Evolutionary conservation across 2,329 filamentous ascomycete species (phyloP).

Genomic region (Drechslerella coelobrocha): DNA sequence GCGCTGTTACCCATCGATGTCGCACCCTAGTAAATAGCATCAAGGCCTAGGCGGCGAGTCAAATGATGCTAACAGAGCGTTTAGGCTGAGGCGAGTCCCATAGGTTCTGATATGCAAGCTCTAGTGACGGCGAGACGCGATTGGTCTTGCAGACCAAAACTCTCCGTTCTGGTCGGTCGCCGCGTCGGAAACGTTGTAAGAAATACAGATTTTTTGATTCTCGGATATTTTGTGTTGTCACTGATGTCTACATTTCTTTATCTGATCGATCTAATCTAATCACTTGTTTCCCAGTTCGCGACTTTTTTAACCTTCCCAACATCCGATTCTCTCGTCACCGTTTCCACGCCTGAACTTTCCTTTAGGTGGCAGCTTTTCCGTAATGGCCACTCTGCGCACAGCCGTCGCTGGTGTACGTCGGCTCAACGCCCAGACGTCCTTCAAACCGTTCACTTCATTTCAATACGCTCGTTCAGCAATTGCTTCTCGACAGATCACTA

Average conservation of each 20-base stretch:
- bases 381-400: constrained; percentile 34
- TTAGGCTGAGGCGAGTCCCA: neutral
- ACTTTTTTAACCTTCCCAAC: neutral
- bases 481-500: constrained; percentile 20
- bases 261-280: constrained; percentile 46
- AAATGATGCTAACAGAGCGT: neutral
- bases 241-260: neutral
- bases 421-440: constrained; percentile 8
- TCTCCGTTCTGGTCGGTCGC: too few species aligned
- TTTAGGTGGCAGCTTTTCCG: neutral
- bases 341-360: neutral
- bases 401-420: constrained; percentile 26
- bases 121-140: neutral
- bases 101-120: neutral
- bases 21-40: constrained; percentile 19
- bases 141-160: too few species aligned
- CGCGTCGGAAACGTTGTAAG: neutral
- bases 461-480: constrained; percentile 22
- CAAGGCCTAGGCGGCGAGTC: constrained; percentile 15
- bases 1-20: too few species aligned
- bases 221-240: constrained; percentile 26
- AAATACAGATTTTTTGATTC: constrained; percentile 25
- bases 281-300: constrained; percentile 7
- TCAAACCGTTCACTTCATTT: constrained; percentile 11
- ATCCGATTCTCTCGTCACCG: neutral